Conservation (phyloP, 768 basidiomycete species). For the Coprinellus micaceus region DNA sequence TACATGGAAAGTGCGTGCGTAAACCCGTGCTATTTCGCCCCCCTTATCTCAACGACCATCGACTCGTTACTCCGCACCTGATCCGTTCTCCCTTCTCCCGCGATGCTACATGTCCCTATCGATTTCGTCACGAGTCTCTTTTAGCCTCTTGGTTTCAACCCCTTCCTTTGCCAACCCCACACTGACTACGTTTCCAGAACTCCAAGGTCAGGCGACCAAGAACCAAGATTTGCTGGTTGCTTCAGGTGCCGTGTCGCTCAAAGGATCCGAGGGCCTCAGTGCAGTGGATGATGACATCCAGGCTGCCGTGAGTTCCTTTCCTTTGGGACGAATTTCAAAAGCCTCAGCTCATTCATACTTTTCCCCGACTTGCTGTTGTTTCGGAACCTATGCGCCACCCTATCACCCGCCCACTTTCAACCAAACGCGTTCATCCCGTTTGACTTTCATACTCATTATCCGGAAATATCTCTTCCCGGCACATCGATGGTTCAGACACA, state of each 20-base stretch:
- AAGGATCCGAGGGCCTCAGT: conserved; percentile 76
- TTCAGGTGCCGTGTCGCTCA: conserved; percentile 79
- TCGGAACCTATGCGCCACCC: conserved; percentile 6
- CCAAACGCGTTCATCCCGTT: conserved; percentile 5
- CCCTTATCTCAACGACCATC: conserved; percentile 16
- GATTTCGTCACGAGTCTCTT: conserved; percentile 16
- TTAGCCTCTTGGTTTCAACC: conserved; percentile 9
- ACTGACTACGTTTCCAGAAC: conserved; percentile 44
- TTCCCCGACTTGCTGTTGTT: not conserved
- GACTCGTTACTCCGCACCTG: conserved; percentile 12
- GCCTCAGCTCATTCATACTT: conserved; percentile 10
- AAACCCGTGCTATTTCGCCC: conserved; percentile 20
- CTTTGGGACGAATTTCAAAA: conserved; percentile 12
- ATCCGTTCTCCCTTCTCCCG: conserved; percentile 14
- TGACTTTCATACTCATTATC: conserved; percentile 3
- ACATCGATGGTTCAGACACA: conserved; percentile 24
- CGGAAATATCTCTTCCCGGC: conserved; percentile 5
- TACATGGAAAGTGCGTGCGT: conserved; percentile 89
- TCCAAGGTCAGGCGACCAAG: conserved; percentile 97
- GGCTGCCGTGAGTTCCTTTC: conserved; percentile 62
- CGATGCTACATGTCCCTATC: conserved; percentile 13
- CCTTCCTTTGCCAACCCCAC: conserved; percentile 3
- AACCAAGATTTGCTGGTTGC: conserved; percentile 93
- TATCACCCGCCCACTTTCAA: conserved; percentile 4
- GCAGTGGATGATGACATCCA: conserved; percentile 89